Conservation (phyloP, 352 stramenopile genomes). For the Globisporangium radiosum region DNA sequence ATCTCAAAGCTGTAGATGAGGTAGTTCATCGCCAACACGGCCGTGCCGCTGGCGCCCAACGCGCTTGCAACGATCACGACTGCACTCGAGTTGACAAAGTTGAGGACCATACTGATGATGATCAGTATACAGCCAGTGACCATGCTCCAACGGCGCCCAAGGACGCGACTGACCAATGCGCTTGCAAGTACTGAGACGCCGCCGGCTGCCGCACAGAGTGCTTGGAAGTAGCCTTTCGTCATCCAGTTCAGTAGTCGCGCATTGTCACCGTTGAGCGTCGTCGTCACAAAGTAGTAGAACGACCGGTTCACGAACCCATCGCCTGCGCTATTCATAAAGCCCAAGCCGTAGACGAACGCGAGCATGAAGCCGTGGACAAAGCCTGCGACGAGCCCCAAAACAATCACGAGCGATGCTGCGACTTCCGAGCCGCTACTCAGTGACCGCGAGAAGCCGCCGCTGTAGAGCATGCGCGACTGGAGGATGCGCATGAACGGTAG, state of each 20-base stretch:
- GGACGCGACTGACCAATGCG: conserved; percentile 44
- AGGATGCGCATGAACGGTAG: conserved; percentile 84
- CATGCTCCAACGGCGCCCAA: conserved; percentile 61
- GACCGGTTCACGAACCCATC: conserved; percentile 74
- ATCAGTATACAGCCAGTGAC: conserved; percentile 46
- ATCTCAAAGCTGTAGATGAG: conserved; percentile 83
- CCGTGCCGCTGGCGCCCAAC: conserved; percentile 45
- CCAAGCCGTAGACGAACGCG: conserved; percentile 60
- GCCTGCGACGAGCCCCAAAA: conserved; percentile 65
- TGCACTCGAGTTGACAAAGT: conserved; percentile 49
- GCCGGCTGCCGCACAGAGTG: conserved; percentile 38
- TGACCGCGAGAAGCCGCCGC: conserved; percentile 73
- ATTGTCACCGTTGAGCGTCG: conserved; percentile 22
- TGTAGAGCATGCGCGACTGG: conserved; percentile 85
- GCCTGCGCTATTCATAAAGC: conserved; percentile 66
- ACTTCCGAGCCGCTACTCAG: conserved; percentile 75
- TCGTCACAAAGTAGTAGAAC: conserved; percentile 60
- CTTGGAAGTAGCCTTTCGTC: conserved; percentile 51
- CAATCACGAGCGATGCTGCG: conserved; percentile 71
- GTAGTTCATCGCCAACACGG: conserved; percentile 72
- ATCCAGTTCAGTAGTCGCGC: conserved; percentile 42
- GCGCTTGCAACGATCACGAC: conserved; percentile 48
- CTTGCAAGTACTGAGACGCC: conserved; percentile 45
- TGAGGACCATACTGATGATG: conserved; percentile 38
- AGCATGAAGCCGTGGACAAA: conserved; percentile 76